These are phyloP conservation scores for Globisporangium irregulare DNA, from an alignment of 352 stramenopile species.

Conservation along the genomic window DNA sequence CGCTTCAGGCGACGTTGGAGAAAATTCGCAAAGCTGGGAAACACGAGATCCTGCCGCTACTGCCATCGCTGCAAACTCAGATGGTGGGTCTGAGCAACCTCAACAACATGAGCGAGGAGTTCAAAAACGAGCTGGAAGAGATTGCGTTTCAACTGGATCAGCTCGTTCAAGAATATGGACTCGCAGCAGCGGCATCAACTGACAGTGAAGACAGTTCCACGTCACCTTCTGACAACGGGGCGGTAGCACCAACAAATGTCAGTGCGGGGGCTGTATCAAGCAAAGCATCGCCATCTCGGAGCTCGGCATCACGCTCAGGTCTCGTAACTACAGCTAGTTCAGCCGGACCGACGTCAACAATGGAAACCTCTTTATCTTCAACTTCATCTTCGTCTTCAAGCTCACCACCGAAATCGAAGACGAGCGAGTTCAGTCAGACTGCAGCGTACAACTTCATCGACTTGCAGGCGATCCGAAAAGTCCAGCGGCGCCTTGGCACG, in stretches of 20 bases:
- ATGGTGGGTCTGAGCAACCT: conserved; percentile 45
- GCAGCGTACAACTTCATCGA: conserved; percentile 35
- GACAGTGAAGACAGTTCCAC: background rate
- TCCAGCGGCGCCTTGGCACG: conserved; percentile 74
- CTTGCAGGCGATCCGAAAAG: conserved; percentile 74
- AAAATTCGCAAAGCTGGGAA: conserved; percentile 80
- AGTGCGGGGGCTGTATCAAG: background rate
- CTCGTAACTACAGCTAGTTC: background rate
- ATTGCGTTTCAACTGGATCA: conserved; percentile 40
- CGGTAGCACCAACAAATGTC: background rate
- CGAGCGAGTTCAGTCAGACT: conserved; percentile 6
- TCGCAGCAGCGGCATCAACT: background rate
- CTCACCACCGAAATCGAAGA: conserved; percentile 2
- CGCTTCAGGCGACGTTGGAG: conserved; percentile 73
- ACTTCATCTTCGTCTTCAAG: background rate
- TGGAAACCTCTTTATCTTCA: background rate
- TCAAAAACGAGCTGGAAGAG: conserved; percentile 55
- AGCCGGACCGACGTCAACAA: background rate
- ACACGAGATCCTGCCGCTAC: conserved; percentile 62
- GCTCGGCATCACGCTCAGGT: background rate
- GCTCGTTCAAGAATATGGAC: conserved; percentile 32
- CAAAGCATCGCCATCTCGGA: background rate
- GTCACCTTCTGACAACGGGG: background rate
- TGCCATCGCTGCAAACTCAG: conserved; percentile 64
- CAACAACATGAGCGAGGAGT: conserved; percentile 43